Evolutionary conservation across 768 basidiomycete species (phyloP), one percentile per base, ranked within the genome.

Genomic region (Chalciporus piperatus): DNA sequence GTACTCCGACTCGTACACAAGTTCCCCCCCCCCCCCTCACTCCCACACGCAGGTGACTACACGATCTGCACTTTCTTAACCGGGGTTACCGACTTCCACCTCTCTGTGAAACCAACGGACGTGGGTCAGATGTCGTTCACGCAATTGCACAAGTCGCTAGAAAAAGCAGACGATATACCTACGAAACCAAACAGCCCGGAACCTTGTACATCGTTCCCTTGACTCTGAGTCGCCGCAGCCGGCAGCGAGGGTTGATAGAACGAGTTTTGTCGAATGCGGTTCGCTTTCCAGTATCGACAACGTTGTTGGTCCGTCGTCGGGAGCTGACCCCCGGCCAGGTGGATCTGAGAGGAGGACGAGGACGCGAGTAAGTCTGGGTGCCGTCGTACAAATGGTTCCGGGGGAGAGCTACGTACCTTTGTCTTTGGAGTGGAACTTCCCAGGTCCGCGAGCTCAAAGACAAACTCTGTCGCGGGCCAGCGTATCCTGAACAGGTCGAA

Each of bases 261-360:
- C 11, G 65, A 67, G 38, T 12, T 27, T 43, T 67, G 65, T 33
- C 65, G 61, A 48, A 61, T 57, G 19, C 66, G 65, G 32, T 50
- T 68, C 10, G 66, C 65, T 30, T 50, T 67, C 65, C 65, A 67
- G 66, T 52, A 67, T 35, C 65, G 59, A 41, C 61, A 63, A 28
- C 66, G 66, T 54, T 67, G 65, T 10, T 61, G 53, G 42, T 56
- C 63, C 0, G 56, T 40, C 16, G 58, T 40, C n/a, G 55, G 5
- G 3, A 63, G 33, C 17, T 65, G 59, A 16, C 58, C 61, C 9
- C 67, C 65, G 10, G 66, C 55, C 7, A 66, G 48, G 40, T 63
- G 47, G 50, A 66, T 50, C 65, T 66, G 20, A 13, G 30, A 32
- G 37, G 3, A 32, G 22, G 17, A 14, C 14, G 33, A 17, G 4